Evolutionary conservation across 805 yeast genomes (phyloP).

Genomic region (Candida manassasensis): DNA sequence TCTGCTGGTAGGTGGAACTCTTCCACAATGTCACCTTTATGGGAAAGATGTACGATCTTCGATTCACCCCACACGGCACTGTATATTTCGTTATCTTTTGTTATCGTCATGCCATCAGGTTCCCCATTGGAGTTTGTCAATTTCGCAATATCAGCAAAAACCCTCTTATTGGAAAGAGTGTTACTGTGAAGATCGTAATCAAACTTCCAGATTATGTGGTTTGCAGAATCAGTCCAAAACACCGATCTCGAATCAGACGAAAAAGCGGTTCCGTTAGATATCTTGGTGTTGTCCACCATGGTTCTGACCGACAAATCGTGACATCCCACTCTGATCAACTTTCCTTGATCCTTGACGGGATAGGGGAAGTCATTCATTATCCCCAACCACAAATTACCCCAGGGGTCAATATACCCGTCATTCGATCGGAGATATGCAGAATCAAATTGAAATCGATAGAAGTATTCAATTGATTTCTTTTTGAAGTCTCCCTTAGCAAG

Average conservation of each 20-base stretch:
- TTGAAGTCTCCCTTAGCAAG: slow-evolving; percentile 51
- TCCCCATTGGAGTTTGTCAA: slow-evolving; percentile 32
- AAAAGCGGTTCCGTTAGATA: slow-evolving; percentile 64
- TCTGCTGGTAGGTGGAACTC: slow-evolving; percentile 54
- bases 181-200: slow-evolving; percentile 31
- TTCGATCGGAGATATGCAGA: slow-evolving; percentile 47
- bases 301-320: slow-evolving; percentile 25
- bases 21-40: slow-evolving; percentile 47
- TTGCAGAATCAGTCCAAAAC: slow-evolving; percentile 40
- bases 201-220: slow-evolving; percentile 30
- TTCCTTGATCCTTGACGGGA: slow-evolving; percentile 45
- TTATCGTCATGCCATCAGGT: slow-evolving; percentile 78
- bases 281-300: slow-evolving; percentile 35
- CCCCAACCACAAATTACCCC: slow-evolving; percentile 78
- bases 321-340: slow-evolving; percentile 29
- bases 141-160: slow-evolving; percentile 12
- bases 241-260: slow-evolving; percentile 22
- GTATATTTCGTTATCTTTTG: slow-evolving; percentile 51
- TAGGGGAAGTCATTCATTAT: slow-evolving; percentile 60
- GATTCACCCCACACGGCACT: slow-evolving; percentile 64
- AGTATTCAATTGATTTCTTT: slow-evolving; percentile 29
- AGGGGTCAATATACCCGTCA: slow-evolving; percentile 76
- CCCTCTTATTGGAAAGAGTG: slow-evolving; percentile 34
- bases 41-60: slow-evolving; percentile 50
- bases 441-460: slow-evolving; percentile 35